phyloP scores from a whole-genome alignment of 177 flowering plant genomes.

The Telopea speciosissima region DNA sequence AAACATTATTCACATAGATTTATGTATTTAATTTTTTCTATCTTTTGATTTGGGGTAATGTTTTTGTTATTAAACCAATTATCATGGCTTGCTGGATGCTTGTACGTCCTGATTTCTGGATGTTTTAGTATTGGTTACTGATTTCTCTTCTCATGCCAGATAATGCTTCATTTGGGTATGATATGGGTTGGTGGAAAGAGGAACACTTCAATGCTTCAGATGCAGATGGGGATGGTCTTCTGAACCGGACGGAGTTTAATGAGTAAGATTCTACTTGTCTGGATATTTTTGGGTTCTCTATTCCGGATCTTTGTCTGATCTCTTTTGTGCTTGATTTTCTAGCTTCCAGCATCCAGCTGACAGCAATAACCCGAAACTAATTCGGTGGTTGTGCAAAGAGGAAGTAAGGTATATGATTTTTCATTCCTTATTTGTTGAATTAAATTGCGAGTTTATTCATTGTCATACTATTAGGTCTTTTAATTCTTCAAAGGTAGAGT shows the following conservation, averaged over 20 bases:
- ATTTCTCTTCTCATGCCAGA: constrained; percentile 28
- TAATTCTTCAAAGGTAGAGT: background rate
- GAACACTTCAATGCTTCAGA: constrained; percentile 97
- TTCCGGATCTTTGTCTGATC: constrained; percentile 1
- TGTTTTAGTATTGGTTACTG: constrained; percentile 1
- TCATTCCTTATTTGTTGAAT: background rate
- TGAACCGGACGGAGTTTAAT: constrained; percentile 84
- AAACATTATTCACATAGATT: no score
- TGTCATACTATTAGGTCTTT: no score
- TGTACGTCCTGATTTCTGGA: background rate
- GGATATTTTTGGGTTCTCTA: no score
- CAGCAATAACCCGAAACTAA: constrained; percentile 67
- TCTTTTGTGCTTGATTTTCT: constrained; percentile 14
- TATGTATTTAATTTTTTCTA: no score
- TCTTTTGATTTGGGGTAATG: no score
- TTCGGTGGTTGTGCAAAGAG: constrained; percentile 87
- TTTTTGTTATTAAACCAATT: no score
- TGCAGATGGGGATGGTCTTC: constrained; percentile 79
- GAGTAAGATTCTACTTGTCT: constrained; percentile 49
- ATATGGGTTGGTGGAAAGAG: constrained; percentile 97
- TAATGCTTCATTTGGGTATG: constrained; percentile 59
- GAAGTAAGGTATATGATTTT: constrained; percentile 70
- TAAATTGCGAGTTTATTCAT: background rate
- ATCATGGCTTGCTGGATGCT: background rate
- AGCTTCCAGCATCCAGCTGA: constrained; percentile 97